phyloP scores from a whole-genome alignment of 345 rosid genomes.

The Ceriops tagal region DNA sequence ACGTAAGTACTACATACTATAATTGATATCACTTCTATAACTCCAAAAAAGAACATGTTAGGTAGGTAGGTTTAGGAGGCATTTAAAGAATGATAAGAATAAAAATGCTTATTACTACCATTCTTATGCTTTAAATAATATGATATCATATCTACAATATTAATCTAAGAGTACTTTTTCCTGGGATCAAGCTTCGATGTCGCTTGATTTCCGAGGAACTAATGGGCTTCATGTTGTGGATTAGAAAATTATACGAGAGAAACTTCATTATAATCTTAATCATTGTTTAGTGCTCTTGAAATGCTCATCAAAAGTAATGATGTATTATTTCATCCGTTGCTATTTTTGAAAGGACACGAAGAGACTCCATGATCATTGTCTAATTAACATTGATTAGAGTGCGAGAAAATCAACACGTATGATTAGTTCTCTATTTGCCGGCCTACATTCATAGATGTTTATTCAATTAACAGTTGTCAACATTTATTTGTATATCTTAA shows the following conservation, averaged over 20 bases:
- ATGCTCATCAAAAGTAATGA: background rate
- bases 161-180: slow-evolving; percentile 24
- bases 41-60: slow-evolving; percentile 22
- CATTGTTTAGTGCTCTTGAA: slow-evolving; percentile 7
- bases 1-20: too few relatives aligned
- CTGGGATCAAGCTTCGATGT: slow-evolving; percentile 16
- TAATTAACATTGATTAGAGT: too few relatives aligned
- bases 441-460: too few relatives aligned
- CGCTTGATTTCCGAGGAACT: slow-evolving; percentile 15
- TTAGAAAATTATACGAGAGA: background rate
- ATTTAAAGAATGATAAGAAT: slow-evolving; percentile 29
- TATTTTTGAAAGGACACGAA: too few relatives aligned
- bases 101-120: background rate
- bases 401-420: too few relatives aligned
- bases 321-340: too few relatives aligned
- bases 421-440: too few relatives aligned
- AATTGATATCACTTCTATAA: background rate
- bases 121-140: background rate
- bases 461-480: too few relatives aligned
- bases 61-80: slow-evolving; percentile 32
- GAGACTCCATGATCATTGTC: too few relatives aligned
- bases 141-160: slow-evolving; percentile 30
- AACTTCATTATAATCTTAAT: slow-evolving; percentile 1
- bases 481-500: too few relatives aligned
- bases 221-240: slow-evolving; percentile 42